Evolutionary conservation across 1,284 basidiomycete species (phyloP), one percentile per base, ranked within the genome.

Genomic region (Cerrena zonata): DNA sequence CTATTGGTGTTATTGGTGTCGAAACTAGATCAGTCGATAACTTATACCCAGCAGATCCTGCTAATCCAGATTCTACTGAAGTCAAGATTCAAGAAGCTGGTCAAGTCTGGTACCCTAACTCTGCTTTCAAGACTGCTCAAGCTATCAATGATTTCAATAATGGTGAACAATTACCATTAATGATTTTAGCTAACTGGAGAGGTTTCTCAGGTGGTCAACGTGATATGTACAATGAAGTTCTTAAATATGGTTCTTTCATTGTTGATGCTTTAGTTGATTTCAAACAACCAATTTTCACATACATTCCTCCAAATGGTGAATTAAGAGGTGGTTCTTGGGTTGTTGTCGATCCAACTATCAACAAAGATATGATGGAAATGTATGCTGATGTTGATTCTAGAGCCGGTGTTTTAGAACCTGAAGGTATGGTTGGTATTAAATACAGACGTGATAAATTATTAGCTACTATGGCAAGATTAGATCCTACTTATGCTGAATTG

Each of bases 151-250:
- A 99, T 75, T 93, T 99, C 75, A n/a, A n/a, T n/a, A 90, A 95
- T 73, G 87, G 94, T 47, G 96, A 99, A 71, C 92, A 91, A 37
- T 78, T 99, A 21, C 96, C 96, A 3, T 79, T 99, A 55, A 92
- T 99, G 69, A 95, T 99, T 69, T 97, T 99, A 62, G 96, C 96
- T 56, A 99, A 99, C 78, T 99, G 96, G 94, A 91, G 96, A 77
- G 96, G 96, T 36, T 99, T 99, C 85, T 99, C 96, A 22, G 96
- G 96, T 58, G 96, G 96, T 63, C 94, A 97, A 71, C 93, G 96
- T 69, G 94, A 97, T 71, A 97, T 97, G 94, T 93, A 91, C 63
- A 91, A 95, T 68, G 92, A 94, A 64, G 82, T 95, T 55, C 76
- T 95, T 63, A 95, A 95, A 71, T 90, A 94, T 67, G 92, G 92